Percentiles rank a stretch among this genome's conserved stretches.
phyloP scores from a whole-genome alignment of 306 rosid genomes.

The Amphicarpaea edgeworthii region DNA sequence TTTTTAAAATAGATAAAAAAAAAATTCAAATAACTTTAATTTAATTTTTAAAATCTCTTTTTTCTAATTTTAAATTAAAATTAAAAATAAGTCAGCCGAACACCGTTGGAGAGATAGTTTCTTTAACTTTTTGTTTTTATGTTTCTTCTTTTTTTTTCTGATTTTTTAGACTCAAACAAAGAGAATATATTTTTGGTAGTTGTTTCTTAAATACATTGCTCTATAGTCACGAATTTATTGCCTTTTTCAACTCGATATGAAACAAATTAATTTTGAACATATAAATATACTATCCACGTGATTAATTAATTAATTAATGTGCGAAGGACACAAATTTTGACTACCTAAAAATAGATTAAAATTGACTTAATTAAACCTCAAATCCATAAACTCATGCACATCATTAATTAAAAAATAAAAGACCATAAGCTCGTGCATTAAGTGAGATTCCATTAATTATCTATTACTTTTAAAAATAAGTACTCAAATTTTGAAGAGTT shows the following conservation, averaged over 20 bases:
- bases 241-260: background rate
- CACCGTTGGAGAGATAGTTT: too few species aligned
- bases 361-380: background rate
- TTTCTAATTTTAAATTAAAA: too few species aligned
- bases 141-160: too few species aligned
- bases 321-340: background rate
- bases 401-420: background rate
- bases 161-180: too few species aligned
- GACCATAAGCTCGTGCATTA: background rate
- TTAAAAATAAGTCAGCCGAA: too few species aligned
- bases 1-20: too few species aligned
- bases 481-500: background rate
- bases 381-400: constrained; percentile 7
- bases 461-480: background rate
- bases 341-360: background rate
- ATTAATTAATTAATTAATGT: background rate
- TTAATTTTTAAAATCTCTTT: too few species aligned
- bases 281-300: background rate
- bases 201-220: background rate
- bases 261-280: background rate
- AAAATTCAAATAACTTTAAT: too few species aligned
- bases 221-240: background rate
- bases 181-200: background rate
- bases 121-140: background rate
- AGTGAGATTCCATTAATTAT: background rate